Base-by-base conservation (phyloP, 2,329 filamentous ascomycete species). In the Pezicula neosporulosa region DNA sequence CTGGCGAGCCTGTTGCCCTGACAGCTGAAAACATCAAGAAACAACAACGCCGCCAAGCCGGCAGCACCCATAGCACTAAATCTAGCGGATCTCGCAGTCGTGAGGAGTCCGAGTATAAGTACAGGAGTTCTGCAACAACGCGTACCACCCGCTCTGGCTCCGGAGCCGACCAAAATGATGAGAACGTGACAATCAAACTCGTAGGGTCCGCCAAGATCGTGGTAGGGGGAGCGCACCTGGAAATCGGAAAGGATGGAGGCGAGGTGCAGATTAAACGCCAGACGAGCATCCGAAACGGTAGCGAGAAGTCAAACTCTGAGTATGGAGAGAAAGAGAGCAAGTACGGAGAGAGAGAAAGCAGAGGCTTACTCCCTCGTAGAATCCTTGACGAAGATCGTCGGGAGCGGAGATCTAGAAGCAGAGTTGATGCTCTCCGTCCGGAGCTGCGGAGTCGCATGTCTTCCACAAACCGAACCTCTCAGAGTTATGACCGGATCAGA, bases 101-200 rank as follows among this genome's bases (percentile, higher is more conserved):
- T 41, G 83, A 85, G 59, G 82, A 85, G 51, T 85, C 82, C 66
- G 82, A 85, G 50, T 83, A 78, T 65, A 77, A 76, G 57, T 83
- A 78, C 65, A 77, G 76, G 57, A 78, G 79, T 56, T 85, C 81
- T 49, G 80, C 79, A 27, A 82, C 82, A 0, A 85, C 82, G 12
- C 76, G 80, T 38, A 81, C 82, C 9, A 86, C 82, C 4, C 52
- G 64, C 48, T 65, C 61, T 49, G 58, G 60, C 9, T 78, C 75
- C 56, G 73, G 74, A 39, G 77, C 73, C 51, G 30, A 33, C 30
- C 9, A 33, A 10, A 74, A 76, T 47, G 76, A 80, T 49, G 80
- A 85, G 36, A 80, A 84, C 54, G 72, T 84, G 51, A 85, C 80
- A 15, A 84, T 86, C 64, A 80, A 80, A 57, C 72, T 86, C 44